phyloP scores from a whole-genome alignment of 2,329 filamentous ascomycete genomes.

The Nothophaeocryptopus gaeumannii region DNA sequence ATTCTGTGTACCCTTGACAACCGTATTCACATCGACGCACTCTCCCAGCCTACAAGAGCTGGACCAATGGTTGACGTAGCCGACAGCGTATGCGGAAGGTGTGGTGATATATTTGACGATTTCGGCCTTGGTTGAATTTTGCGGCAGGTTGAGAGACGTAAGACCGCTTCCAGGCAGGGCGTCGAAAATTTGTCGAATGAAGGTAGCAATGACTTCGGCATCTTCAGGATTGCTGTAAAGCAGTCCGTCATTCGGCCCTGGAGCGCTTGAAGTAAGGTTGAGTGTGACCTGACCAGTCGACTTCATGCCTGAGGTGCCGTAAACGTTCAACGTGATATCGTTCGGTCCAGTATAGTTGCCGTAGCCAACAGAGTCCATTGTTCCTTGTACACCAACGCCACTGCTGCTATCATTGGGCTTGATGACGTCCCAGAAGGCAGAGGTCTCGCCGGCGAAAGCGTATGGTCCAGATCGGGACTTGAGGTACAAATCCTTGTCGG shows the following conservation, averaged over 20 bases:
- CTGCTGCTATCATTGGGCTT: slow-evolving; percentile 53
- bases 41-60: slow-evolving; percentile 51
- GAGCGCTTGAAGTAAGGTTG: slow-evolving; percentile 54
- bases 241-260: slow-evolving; percentile 50
- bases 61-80: slow-evolving; percentile 55
- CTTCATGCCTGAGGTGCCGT: slow-evolving; percentile 55
- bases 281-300: slow-evolving; percentile 53
- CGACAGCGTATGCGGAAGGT: slow-evolving; percentile 47
- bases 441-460: slow-evolving; percentile 53
- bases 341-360: slow-evolving; percentile 50
- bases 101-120: slow-evolving; percentile 53
- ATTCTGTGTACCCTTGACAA: slow-evolving; percentile 50
- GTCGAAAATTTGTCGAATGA: slow-evolving; percentile 52
- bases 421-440: slow-evolving; percentile 54
- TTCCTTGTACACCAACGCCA: slow-evolving; percentile 51
- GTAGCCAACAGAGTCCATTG: slow-evolving; percentile 50
- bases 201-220: slow-evolving; percentile 48
- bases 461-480: slow-evolving; percentile 51
- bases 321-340: slow-evolving; percentile 57
- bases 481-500: slow-evolving; percentile 50
- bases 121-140: slow-evolving; percentile 46
- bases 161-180: slow-evolving; percentile 43
- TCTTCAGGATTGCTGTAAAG: slow-evolving; percentile 51
- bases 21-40: slow-evolving; percentile 50
- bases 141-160: slow-evolving; percentile 50